Evolutionary conservation across 495 filamentous ascomycete species (phyloP), one percentile per base, ranked within the genome.

Genomic region (Penicillium chermesinum): DNA sequence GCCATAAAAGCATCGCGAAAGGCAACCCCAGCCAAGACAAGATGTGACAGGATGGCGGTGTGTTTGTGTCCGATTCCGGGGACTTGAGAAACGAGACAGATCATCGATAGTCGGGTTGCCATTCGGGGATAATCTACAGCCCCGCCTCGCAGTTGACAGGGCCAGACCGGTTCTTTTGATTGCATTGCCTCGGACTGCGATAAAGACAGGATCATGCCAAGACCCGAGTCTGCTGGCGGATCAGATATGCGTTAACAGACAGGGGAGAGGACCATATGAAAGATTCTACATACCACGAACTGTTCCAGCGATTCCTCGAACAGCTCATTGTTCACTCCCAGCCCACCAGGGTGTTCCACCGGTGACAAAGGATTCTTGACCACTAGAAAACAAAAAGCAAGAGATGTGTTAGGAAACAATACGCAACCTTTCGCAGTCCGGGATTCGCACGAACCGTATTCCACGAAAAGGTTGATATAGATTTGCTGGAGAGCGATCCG

Each of bases 401-500:
- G 30, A 33, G 30, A 33, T 13, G 30, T 13, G 7, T 13, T 33
- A 13, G 13, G 7, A 33, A 33, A 13, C 13, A n/a, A n/a, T n/a
- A n/a, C n/a, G n/a, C n/a, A n/a, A n/a, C n/a, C n/a, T n/a, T n/a
- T n/a, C n/a, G n/a, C n/a, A n/a, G n/a, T 32, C 16, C 8, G 13
- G 38, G 14, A 17, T 30, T 33, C 39, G n/a, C n/a, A 67, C 80
- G 52, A 66, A 91, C 87, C 87, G 61, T 89, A 97, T 75, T 98
- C 93, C 36, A 96, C 89, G 70, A 88, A 96, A 18, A 96, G 80
- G 69, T 93, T 97, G 61, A 95, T 93, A 65, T 96, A 97, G 44
- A 98, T 96, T 77, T 98, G 93, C 65, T 98, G 89, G 61, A 98
- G 75, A 7, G 91, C 91, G 49, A 90, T 85, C 25, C 89, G 84